Evolutionary conservation across 495 filamentous ascomycete genomes (phyloP).

Genomic region (Cudoniella acicularis): DNA sequence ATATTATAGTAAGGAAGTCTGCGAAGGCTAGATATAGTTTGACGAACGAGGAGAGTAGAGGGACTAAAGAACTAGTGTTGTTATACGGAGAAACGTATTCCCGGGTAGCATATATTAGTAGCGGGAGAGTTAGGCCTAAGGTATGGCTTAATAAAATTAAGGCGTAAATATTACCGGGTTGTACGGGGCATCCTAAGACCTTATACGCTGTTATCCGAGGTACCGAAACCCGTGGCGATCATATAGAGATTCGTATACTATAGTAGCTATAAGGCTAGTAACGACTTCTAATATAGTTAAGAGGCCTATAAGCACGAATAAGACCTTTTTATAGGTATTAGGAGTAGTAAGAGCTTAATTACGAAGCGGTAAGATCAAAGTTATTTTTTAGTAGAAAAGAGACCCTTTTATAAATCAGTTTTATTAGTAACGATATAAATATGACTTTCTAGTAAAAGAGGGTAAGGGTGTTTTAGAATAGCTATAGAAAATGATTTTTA

Average conservation of each 20-base stretch:
- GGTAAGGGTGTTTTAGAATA: neutral
- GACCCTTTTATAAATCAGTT: neutral
- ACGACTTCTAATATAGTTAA: too few relatives aligned
- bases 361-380: neutral
- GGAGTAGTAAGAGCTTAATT: neutral
- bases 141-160: neutral
- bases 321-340: neutral
- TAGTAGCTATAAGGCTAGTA: neutral
- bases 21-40: too few relatives aligned
- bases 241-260: neutral
- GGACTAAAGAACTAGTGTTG: too few relatives aligned
- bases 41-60: too few relatives aligned
- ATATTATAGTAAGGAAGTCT: too few relatives aligned
- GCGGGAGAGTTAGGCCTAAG: neutral
- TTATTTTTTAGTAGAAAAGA: neutral
- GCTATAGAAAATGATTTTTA: neutral
- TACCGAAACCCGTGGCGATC: neutral
- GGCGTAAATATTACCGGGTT: neutral
- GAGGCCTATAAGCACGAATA: too few relatives aligned
- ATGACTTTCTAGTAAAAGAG: neutral
- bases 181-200: neutral
- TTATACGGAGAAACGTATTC: too few relatives aligned
- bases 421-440: too few relatives aligned
- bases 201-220: neutral
- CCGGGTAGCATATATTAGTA: too few relatives aligned